These are phyloP conservation scores for Magnaporthiopsis rhizophila DNA, from an alignment of 2,329 filamentous ascomycete genomes.

Conservation along the genomic window DNA sequence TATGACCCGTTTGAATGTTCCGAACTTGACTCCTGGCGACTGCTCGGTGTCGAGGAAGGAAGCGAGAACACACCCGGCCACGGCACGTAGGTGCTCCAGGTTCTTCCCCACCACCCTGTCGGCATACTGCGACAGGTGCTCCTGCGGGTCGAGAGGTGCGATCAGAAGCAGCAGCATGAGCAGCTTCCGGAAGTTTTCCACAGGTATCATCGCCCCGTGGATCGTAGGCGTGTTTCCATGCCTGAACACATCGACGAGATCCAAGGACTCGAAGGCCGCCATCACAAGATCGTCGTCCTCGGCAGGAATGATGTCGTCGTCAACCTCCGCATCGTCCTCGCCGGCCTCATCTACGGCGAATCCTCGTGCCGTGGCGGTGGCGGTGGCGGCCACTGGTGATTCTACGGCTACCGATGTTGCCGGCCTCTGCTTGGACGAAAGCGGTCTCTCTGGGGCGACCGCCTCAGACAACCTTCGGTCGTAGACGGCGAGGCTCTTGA, in stretches of 20 bases:
- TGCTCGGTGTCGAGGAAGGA: slow-evolving; percentile 59
- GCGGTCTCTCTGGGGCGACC: slow-evolving; percentile 9
- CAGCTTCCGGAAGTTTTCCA: slow-evolving; percentile 63
- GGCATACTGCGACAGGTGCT: slow-evolving; percentile 55
- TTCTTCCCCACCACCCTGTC: slow-evolving; percentile 46
- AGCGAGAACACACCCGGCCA: slow-evolving; percentile 57
- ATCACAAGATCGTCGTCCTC: slow-evolving; percentile 58
- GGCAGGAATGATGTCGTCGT: slow-evolving; percentile 25
- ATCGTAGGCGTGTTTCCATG: slow-evolving; percentile 41
- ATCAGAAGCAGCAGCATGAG: slow-evolving; percentile 62
- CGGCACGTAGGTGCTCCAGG: slow-evolving; percentile 49
- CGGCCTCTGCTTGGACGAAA: slow-evolving; percentile 8
- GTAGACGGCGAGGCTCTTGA: slow-evolving; percentile 64
- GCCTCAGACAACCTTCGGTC: slow-evolving; percentile 46
- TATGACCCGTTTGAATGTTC: slow-evolving; percentile 52
- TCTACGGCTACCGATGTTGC: slow-evolving; percentile 1
- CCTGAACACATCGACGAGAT: slow-evolving; percentile 54
- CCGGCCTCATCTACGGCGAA: slow-evolving; percentile 39
- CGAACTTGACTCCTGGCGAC: slow-evolving; percentile 53
- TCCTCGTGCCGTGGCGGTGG: slow-evolving; percentile 24
- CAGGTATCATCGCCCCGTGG: slow-evolving; percentile 61
- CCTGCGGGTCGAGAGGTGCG: slow-evolving; percentile 56
- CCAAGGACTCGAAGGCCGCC: slow-evolving; percentile 60
- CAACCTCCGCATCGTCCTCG: slow-evolving; percentile 30
- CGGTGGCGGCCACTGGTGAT: slow-evolving; percentile 10